Evolutionary conservation across 352 stramenopile species (phyloP).

Genomic region (Lagenidium giganteum): DNA sequence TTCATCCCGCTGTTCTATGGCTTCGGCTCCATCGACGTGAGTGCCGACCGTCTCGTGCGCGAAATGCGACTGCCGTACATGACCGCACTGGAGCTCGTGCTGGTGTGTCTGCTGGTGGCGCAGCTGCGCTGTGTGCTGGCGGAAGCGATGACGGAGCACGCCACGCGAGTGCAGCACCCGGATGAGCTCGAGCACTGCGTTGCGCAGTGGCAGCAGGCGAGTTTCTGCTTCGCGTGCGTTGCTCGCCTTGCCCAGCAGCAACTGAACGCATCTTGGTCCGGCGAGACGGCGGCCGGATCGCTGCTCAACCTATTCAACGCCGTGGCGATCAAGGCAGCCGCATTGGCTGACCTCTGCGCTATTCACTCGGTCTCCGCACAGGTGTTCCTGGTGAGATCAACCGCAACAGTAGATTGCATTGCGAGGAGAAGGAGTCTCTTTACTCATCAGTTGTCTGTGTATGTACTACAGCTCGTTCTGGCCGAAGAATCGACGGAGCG

Average conservation of each 20-base stretch:
- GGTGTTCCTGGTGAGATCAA: too few species aligned
- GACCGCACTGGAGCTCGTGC: constrained; percentile 24
- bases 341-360: constrained; percentile 9
- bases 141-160: constrained; percentile 11
- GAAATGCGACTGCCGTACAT: constrained; percentile 13
- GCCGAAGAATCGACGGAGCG: constrained; percentile 31
- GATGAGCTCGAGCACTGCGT: constrained; percentile 3
- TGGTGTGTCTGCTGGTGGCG: constrained; percentile 30
- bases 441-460: constrained; percentile 9
- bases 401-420: too few species aligned
- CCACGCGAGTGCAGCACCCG: constrained; percentile 9
- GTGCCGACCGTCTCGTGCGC: constrained; percentile 22
- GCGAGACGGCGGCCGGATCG: constrained; percentile 8
- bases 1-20: constrained; percentile 49
- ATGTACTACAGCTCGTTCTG: constrained; percentile 19
- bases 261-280: neutral
- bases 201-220: constrained; percentile 9
- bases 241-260: neutral
- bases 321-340: constrained; percentile 7
- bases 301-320: constrained; percentile 12
- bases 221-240: constrained; percentile 1
- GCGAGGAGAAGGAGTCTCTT: too few species aligned
- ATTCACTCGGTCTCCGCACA: constrained; percentile 10
- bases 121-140: constrained; percentile 25
- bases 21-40: constrained; percentile 25